Percentiles rank a stretch among this genome's conserved stretches.
Evolutionary conservation across 2,329 filamentous ascomycete genomes (phyloP).

Genomic region (Penicillium sp.): DNA sequence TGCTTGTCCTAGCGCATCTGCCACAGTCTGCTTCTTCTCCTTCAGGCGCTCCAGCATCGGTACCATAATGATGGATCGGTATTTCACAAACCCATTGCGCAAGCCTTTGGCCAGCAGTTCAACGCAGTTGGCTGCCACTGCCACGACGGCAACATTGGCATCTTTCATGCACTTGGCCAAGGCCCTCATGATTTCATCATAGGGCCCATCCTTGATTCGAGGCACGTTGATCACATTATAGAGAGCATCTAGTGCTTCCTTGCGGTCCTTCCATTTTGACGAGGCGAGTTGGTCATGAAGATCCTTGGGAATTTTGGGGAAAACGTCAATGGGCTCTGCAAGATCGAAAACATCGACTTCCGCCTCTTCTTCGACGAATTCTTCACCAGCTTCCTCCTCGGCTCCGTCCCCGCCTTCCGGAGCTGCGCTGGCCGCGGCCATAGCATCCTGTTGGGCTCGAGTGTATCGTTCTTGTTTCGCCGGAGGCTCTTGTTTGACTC

Average conservation of each 20-base stretch:
- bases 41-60: constrained; percentile 95
- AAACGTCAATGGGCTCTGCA: constrained; percentile 82
- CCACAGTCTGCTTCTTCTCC: constrained; percentile 89
- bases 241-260: constrained; percentile 85
- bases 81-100: constrained; percentile 72
- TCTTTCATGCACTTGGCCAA: constrained; percentile 99
- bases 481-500: constrained; percentile 78
- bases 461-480: constrained; percentile 90
- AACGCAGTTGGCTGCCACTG: constrained; percentile 87
- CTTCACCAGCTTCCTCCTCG: constrained; percentile 54
- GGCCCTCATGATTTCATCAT: constrained; percentile 76
- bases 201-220: constrained; percentile 86
- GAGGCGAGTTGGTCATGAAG: constrained; percentile 82
- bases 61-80: constrained; percentile 75
- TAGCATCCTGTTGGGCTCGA: constrained; percentile 81
- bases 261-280: constrained; percentile 97
- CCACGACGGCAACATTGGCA: constrained; percentile 92
- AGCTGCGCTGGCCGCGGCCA: constrained; percentile 65
- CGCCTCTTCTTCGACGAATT: constrained; percentile 55
- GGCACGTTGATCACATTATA: constrained; percentile 76
- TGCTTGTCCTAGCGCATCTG: constrained; percentile 82
- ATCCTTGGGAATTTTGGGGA: constrained; percentile 75
- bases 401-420: constrained; percentile 55
- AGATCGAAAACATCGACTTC: constrained; percentile 81
- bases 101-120: constrained; percentile 85